Base-by-base conservation (phyloP, 2,329 filamentous ascomycete species). In the Paracoccidioides brasiliensis region DNA sequence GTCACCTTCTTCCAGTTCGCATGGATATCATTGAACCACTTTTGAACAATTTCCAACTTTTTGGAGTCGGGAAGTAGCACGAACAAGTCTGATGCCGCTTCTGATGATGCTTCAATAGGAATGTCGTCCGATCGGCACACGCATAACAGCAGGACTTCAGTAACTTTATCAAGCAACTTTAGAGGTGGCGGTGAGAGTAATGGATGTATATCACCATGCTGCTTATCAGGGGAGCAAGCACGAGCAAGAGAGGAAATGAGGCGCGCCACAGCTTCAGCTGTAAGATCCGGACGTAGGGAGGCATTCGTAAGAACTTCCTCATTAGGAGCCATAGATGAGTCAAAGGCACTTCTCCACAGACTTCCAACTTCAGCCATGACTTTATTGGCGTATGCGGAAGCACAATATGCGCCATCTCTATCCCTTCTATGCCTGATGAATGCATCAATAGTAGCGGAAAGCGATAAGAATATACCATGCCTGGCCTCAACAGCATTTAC, bases 391-490 rank as follows among this genome's bases (percentile, higher is more conserved):
- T 50, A 30, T n/a, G 43, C 65, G 15, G 66, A 64, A n/a, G 60
- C 45, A 5, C 57, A 55, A 15, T 64, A 55, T 43, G 63, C 56
- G 22, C 52, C 58, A 8, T 64, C 61, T 7, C 56, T 56, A 0
- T 60, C 55, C 14, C 5, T 53, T 55, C 58, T 59, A 48, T 65
- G 56, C 1, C 32, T 33, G 50, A 64, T 63, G 56, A 66, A 68
- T 14, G 70, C 64, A 57, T 71, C 67, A 12, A 74, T 57, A 2
- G 68, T 67, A 14, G 71, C 64, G 40, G 72, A 64, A 56, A 75
- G 64, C 3, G 70, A 67, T 32, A 76, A 59, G 28, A 76, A 61
- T 60, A 71, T 70, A 5, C 74, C 74, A 59, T 76, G 74, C 44
- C 72, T 67, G n/a, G 66, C 64, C 59, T 74, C 72, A 3, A 71